Evolutionary conservation across 371 early-diverging fungal genomes (phyloP).

Genomic region (Amoeboaphelidium occidentale): DNA sequence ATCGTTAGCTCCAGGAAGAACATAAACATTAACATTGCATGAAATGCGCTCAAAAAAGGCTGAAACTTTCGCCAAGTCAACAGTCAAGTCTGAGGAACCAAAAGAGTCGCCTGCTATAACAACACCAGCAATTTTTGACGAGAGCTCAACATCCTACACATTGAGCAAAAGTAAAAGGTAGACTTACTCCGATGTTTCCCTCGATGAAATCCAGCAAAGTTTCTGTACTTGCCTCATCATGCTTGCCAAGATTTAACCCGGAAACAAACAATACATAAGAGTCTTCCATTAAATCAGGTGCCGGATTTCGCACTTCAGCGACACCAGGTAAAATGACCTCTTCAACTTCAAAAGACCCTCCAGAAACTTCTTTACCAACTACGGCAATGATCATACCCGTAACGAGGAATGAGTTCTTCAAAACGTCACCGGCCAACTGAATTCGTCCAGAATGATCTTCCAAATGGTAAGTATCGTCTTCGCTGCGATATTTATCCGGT

Average conservation of each 20-base stretch:
- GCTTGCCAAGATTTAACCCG: not conserved
- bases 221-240: too few relatives aligned
- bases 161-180: too few relatives aligned
- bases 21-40: conserved; percentile 26
- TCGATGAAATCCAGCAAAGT: too few relatives aligned
- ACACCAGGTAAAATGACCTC: not conserved
- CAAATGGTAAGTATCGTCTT: not conserved
- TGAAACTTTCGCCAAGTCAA: conserved; percentile 5
- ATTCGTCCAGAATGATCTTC: not conserved
- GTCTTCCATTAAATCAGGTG: not conserved
- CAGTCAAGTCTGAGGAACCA: conserved; percentile 12
- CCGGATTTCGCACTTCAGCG: not conserved
- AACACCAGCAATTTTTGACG: conserved; percentile 27
- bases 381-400: not conserved
- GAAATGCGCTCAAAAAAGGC: conserved; percentile 6
- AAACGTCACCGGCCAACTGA: not conserved
- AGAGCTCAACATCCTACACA: conserved; percentile 1
- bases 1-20: conserved; percentile 67
- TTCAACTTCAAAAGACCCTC: not conserved
- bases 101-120: conserved; percentile 55
- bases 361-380: not conserved
- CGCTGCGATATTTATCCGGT: not conserved
- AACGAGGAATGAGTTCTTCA: not conserved
- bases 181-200: too few relatives aligned
- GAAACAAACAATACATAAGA: not conserved